Evolutionary conservation across 352 stramenopile species (phyloP), one percentile per base, ranked within the genome.

Genomic region (Sclerospora graminicola): DNA sequence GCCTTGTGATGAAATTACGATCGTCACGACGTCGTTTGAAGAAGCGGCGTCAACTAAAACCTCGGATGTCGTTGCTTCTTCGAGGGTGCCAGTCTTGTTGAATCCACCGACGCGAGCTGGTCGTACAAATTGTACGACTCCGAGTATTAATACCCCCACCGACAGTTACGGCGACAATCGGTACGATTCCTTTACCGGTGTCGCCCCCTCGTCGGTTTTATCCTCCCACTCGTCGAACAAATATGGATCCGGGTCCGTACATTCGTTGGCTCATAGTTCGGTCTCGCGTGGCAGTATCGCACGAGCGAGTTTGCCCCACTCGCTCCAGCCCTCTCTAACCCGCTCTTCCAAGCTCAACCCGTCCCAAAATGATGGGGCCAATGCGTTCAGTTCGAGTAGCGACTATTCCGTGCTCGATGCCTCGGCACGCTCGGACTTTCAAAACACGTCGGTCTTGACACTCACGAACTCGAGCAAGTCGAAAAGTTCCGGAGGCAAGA

Each of bases 361-460:
- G 5, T n/a, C n/a, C 11, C 5, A 5, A 36, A 54, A 63, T 2
- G 47, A 51, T 14, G 72, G 21, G 3, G 21, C 60, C 9, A 54
- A 48, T 4, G 54, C 45, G 1, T 59, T 55, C 18, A 57, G 60
- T 35, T 62, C 53, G 5, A 62, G 59, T 35, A 63, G 57, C 38
- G 50, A 57, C 15, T 78, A 70, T 43, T 71, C 60, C 5, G 51
- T 71, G 8, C 73, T 62, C 41, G 60, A 71, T 32, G 19, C 48
- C 16, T 56, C 42, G 5, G 21, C 28, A 20, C 37, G 53, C 29
- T 29, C 43, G 1, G 21, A 26, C 6, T 3, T 26, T 7, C 21
- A 3, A 26, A 26, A 26, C 21, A 6, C 21, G 21, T 26, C 21
- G 21, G 21, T 3, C 21, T 7, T 26, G 21, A 26, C 21, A 26